Conservation (phyloP, 805 yeast species). For the Phaffomyces antillensis region DNA sequence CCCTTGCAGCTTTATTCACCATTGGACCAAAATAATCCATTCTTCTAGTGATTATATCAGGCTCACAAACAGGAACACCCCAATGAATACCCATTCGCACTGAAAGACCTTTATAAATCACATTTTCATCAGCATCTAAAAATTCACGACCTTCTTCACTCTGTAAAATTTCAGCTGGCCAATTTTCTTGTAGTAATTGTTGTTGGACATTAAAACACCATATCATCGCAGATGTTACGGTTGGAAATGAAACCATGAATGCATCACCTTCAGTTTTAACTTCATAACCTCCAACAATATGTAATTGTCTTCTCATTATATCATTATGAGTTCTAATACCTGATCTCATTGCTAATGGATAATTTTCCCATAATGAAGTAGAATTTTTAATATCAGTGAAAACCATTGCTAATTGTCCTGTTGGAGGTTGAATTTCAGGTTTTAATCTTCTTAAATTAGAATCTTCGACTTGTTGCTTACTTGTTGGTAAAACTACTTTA, state of each 20-base stretch:
- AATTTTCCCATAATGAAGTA: slow-evolving; percentile 87
- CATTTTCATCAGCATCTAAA: slow-evolving; percentile 47
- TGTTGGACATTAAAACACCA: slow-evolving; percentile 95
- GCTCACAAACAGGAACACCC: slow-evolving; percentile 96
- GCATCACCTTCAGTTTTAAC: slow-evolving; percentile 99
- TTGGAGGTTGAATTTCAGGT: slow-evolving; percentile 90
- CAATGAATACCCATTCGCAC: slow-evolving; percentile 98
- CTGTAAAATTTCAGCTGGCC: slow-evolving; percentile 91
- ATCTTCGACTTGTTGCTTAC: slow-evolving; percentile 60
- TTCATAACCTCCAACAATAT: slow-evolving; percentile 95
- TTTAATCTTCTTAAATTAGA: slow-evolving; percentile 75
- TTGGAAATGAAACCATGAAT: slow-evolving; percentile 94
- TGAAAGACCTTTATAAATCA: slow-evolving; percentile 79
- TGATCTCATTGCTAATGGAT: slow-evolving; percentile 90
- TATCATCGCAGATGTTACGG: slow-evolving; percentile 79
- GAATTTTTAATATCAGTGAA: slow-evolving; percentile 97
- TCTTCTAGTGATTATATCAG: slow-evolving; percentile 89
- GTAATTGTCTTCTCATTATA: slow-evolving; percentile 86
- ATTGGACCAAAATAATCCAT: slow-evolving; percentile 99
- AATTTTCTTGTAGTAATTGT: slow-evolving; percentile 74
- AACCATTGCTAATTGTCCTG: slow-evolving; percentile 90
- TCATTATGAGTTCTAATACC: slow-evolving; percentile 93
- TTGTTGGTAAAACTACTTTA: slow-evolving; percentile 26
- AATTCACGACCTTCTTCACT: slow-evolving; percentile 80
- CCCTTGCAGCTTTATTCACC: slow-evolving; percentile 93